Evolutionary conservation across 148 eudicot genomes (phyloP).

Genomic region (Rhododendron ferrugineum): DNA sequence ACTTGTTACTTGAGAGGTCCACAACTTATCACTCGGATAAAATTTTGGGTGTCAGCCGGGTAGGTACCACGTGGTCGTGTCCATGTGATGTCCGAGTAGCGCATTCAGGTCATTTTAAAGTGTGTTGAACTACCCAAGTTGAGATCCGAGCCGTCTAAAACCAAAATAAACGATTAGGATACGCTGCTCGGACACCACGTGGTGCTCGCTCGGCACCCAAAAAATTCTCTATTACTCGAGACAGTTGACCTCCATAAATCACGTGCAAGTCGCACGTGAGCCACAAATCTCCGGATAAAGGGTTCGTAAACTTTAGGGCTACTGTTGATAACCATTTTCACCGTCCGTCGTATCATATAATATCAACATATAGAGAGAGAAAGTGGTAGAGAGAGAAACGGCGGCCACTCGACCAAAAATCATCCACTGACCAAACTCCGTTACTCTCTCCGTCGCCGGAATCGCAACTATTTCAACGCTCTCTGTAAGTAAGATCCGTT

Average conservation of each 20-base stretch:
- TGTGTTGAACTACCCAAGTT: too few relatives aligned
- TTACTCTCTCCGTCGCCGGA: constrained; percentile 2
- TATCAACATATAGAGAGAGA: neutral
- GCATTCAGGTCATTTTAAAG: too few relatives aligned
- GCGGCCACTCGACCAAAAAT: neutral
- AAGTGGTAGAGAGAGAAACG: neutral
- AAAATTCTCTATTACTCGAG: neutral
- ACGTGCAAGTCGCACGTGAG: neutral
- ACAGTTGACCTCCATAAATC: neutral
- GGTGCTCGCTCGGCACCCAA: too few relatives aligned
- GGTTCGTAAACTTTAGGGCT: neutral
- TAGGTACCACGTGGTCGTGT: too few relatives aligned
- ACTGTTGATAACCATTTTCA: neutral
- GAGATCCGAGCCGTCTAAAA: accelerated
- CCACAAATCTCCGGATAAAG: neutral
- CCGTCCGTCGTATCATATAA: neutral
- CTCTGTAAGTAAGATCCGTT: too few relatives aligned
- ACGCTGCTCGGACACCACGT: too few relatives aligned
- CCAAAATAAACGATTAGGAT: too few relatives aligned
- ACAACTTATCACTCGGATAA: too few relatives aligned
- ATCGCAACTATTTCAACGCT: neutral
- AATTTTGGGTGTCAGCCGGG: too few relatives aligned
- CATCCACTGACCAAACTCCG: neutral
- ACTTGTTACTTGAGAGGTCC: too few relatives aligned
- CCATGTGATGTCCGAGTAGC: too few relatives aligned